These are phyloP conservation scores for Penicillium janthinellum DNA, from an alignment of 2,329 filamentous ascomycete species.

Conservation along the genomic window DNA sequence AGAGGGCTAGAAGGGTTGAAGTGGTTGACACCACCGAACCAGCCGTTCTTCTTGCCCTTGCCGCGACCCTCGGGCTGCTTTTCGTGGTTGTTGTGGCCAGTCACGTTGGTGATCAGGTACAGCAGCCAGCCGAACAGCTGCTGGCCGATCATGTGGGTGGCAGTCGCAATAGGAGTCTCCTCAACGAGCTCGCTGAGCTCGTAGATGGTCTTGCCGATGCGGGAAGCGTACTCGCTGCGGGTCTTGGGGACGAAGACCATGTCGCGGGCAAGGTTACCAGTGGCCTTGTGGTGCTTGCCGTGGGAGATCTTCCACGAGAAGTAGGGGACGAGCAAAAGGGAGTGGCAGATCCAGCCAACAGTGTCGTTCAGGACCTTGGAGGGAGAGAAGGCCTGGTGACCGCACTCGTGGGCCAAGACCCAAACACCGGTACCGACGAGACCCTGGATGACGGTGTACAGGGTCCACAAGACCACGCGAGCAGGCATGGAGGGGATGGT, in stretches of 20 bases:
- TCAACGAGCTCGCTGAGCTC: constrained; percentile 88
- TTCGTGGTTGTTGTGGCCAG: constrained; percentile 93
- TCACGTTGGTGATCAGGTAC: constrained; percentile 90
- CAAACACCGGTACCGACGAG: constrained; percentile 91
- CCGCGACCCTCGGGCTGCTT: constrained; percentile 90
- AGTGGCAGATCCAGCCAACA: constrained; percentile 90
- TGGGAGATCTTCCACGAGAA: constrained; percentile 99
- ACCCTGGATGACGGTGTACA: constrained; percentile 81
- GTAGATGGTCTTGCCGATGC: constrained; percentile 72
- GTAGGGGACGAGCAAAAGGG: constrained; percentile 86
- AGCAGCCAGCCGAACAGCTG: constrained; percentile 91
- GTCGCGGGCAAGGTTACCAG: constrained; percentile 93
- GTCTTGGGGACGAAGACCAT: constrained; percentile 99
- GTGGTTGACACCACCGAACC: constrained; percentile 84
- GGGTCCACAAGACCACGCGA: constrained; percentile 66
- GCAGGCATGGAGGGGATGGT: constrained; percentile 69
- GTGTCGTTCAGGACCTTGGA: constrained; percentile 88
- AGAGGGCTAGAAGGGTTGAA: constrained; percentile 86
- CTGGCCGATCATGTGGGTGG: constrained; percentile 73
- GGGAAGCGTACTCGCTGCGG: constrained; percentile 75
- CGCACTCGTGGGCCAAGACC: constrained; percentile 97
- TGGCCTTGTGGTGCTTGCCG: constrained; percentile 99
- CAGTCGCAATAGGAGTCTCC: constrained; percentile 86
- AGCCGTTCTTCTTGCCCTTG: constrained; percentile 85
- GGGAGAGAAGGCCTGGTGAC: constrained; percentile 94